A percentile compares a stretch with the other conserved stretches of the same genome.
These are phyloP conservation scores for Hamigera avellanea DNA, from an alignment of 495 filamentous ascomycete species.

Conservation along the genomic window DNA sequence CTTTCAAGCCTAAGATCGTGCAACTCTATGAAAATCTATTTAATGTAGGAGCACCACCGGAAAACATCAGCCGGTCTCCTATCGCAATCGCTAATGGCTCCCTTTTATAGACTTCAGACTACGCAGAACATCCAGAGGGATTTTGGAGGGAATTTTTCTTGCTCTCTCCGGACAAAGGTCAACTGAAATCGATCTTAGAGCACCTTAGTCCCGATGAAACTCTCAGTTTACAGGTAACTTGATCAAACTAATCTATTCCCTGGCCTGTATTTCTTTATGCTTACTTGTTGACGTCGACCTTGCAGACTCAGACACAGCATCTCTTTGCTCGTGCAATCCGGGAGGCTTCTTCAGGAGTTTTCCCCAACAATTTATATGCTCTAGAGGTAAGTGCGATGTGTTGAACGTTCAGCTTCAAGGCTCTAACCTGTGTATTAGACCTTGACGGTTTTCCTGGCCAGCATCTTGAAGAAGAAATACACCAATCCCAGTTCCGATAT, in stretches of 20 bases:
- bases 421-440: too few relatives aligned
- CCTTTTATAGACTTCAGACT: conserved; percentile 29
- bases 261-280: too few relatives aligned
- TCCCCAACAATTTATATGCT: conserved; percentile 63
- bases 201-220: conserved; percentile 60
- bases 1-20: conserved; percentile 88
- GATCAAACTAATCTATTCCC: neutral
- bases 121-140: conserved; percentile 62
- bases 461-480: conserved; percentile 76
- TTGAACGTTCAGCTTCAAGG: too few relatives aligned
- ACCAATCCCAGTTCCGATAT: conserved; percentile 94
- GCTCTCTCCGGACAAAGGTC: conserved; percentile 58
- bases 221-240: conserved; percentile 52
- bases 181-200: conserved; percentile 55
- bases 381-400: conserved; percentile 69
- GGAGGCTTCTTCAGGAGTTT: conserved; percentile 49
- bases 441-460: conserved; percentile 75
- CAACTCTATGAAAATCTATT: conserved; percentile 81
- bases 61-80: neutral
- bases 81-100: conserved; percentile 1
- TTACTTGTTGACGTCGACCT: conserved; percentile 3
- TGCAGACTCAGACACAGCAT: conserved; percentile 58
- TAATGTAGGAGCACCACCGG: conserved; percentile 43
- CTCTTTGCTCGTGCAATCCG: conserved; percentile 64
- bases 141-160: conserved; percentile 98